Conservation (phyloP, 1,284 basidiomycete genomes). For the Leccinum pseudoinsigne region DNA sequence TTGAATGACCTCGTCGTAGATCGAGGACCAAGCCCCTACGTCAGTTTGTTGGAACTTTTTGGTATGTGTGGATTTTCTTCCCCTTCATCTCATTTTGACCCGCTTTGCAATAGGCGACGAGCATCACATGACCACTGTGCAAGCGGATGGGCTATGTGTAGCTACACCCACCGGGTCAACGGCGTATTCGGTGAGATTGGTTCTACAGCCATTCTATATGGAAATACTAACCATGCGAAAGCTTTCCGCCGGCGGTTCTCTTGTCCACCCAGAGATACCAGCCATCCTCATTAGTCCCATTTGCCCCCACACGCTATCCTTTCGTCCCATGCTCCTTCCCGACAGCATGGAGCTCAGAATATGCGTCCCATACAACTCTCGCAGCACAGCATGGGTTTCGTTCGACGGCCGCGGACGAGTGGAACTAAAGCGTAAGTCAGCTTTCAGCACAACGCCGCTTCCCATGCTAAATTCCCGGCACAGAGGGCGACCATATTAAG, state of each 20-base stretch:
- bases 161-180: slow-evolving; percentile 98
- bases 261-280: slow-evolving; percentile 98
- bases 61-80: slow-evolving; percentile 52
- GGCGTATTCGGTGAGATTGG: slow-evolving; percentile 81
- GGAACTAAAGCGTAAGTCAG: slow-evolving; percentile 85
- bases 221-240: slow-evolving; percentile 36
- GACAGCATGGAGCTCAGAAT: slow-evolving; percentile 99
- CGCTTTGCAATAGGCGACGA: slow-evolving; percentile 77
- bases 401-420: slow-evolving; percentile 98
- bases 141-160: slow-evolving; percentile 95
- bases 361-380: slow-evolving; percentile 97
- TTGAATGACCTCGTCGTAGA: slow-evolving; percentile 98
- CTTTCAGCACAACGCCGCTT: slow-evolving; percentile 4
- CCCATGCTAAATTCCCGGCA: slow-evolving; percentile 15
- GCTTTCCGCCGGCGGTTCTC: slow-evolving; percentile 96
- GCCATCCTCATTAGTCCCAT: slow-evolving; percentile 97
- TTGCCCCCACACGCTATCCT: slow-evolving; percentile 97
- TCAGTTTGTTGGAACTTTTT: slow-evolving; percentile 94
- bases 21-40: slow-evolving; percentile 96
- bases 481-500: slow-evolving; percentile 99
- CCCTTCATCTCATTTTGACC: slow-evolving; percentile 9
- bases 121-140: slow-evolving; percentile 98
- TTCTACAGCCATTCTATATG: background rate
- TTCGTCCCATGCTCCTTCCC: slow-evolving; percentile 97
- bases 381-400: slow-evolving; percentile 98